Conservation (phyloP, 352 stramenopile species). For the Pythium phragmiticola region DNA sequence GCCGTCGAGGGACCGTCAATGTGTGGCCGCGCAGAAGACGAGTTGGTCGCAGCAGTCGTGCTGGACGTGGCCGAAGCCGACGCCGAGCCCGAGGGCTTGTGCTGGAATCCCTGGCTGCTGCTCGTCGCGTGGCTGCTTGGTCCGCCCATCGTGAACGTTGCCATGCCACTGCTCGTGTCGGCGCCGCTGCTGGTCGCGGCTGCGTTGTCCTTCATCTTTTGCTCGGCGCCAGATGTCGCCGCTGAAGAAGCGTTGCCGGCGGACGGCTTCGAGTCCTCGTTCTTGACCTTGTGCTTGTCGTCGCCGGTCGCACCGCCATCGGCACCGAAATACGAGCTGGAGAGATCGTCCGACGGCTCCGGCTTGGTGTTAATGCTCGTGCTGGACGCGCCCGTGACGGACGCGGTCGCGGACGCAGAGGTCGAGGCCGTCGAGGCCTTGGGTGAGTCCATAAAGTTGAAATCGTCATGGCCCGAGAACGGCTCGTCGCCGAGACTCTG, state of each 20-base stretch:
- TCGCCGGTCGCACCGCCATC: slow-evolving; percentile 40
- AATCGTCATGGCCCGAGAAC: slow-evolving; percentile 67
- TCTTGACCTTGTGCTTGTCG: slow-evolving; percentile 37
- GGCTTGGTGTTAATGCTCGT: slow-evolving; percentile 23
- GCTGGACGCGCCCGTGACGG: slow-evolving; percentile 6
- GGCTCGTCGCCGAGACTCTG: slow-evolving; percentile 80
- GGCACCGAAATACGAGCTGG: slow-evolving; percentile 63
- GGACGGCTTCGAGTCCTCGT: slow-evolving; percentile 33
- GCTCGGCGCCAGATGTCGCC: not conserved
- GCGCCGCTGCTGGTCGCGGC: slow-evolving; percentile 8
- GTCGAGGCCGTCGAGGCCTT: slow-evolving; percentile 36
- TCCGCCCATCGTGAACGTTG: slow-evolving; percentile 22
- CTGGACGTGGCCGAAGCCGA: slow-evolving; percentile 12
- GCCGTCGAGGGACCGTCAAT: slow-evolving; percentile 45
- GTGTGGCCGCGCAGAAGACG: slow-evolving; percentile 67
- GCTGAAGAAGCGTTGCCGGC: slow-evolving; percentile 6
- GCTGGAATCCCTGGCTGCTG: slow-evolving; percentile 24
- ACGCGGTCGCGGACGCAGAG: not conserved
- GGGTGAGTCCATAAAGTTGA: slow-evolving; percentile 79
- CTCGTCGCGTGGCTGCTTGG: slow-evolving; percentile 4
- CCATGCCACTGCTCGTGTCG: slow-evolving; percentile 17
- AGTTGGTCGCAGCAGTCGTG: slow-evolving; percentile 32
- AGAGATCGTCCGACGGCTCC: slow-evolving; percentile 37
- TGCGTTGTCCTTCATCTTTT: slow-evolving; percentile 23
- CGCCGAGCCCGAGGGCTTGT: slow-evolving; percentile 26